Evolutionary conservation across 208 protist genomes (phyloP), one percentile per base, ranked within the genome.

Genomic region (Trypanosoma mega): DNA sequence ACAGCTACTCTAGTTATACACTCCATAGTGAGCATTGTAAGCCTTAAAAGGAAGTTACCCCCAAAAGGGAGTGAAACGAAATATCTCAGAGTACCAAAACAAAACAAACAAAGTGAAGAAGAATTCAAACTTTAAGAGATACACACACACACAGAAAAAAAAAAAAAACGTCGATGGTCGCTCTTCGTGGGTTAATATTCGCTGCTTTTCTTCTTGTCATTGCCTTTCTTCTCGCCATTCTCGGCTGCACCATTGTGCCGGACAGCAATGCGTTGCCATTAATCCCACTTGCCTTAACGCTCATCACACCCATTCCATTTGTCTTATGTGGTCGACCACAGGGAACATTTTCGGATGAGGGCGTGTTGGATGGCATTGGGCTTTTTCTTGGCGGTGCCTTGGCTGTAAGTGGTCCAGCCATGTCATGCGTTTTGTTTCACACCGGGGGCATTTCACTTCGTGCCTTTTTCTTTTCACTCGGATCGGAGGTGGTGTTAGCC

Each of bases 331-430:
- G 76, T 30, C 39, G 51, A 23, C 44, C 54, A 26, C 51, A 37
- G 37, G 34, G 24, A 16, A 43, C 47, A 49, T 57, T 67, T 18
- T 34, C 29, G 0, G 51, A 61, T 1, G 54, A 64, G 8, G 39
- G 34, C 23, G 5, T 57, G 3, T 59, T 83, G 39, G 73, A 80
- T 49, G 63, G 57, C 5, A 30, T 81, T 18, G 78, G 82, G 1
- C 64, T 85, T 34, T 94, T 94, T 47, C 9, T 90, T 2, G 75
- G 77, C 12, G 88, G 88, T 26, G 49, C 72, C n/a, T 44, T 82
- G n/a, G 43, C 78, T 20, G 64, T 75, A n/a, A 61, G 75, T 5
- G 84, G 82, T 3, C 88, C 88, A 12, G 71, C 74, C 14, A 27
- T 88, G 16, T 71, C 71, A 0, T 24, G 82, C 47, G 74, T 94